Evolutionary conservation across 805 yeast species (phyloP).

Genomic region (baker's yeast (Saccharomyces cerevisiae)): DNA sequence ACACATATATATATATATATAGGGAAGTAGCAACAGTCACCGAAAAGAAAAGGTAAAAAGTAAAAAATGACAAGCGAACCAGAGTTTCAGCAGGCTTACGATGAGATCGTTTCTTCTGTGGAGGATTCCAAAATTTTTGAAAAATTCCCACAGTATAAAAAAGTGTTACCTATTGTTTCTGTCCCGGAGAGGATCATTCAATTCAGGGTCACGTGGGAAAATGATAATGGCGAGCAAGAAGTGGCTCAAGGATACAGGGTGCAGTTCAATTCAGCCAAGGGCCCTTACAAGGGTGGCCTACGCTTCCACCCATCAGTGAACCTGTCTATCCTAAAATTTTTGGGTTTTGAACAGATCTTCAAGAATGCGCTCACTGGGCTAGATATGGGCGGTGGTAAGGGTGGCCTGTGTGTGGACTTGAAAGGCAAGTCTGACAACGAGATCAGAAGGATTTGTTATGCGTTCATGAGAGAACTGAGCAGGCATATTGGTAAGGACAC

Average conservation of each 20-base stretch:
- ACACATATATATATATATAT: background rate
- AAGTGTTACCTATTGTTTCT: slow-evolving; percentile 81
- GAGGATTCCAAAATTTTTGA: slow-evolving; percentile 85
- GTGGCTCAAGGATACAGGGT: slow-evolving; percentile 97
- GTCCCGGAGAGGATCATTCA: slow-evolving; percentile 94
- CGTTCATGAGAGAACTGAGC: slow-evolving; percentile 92
- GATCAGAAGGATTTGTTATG: slow-evolving; percentile 92
- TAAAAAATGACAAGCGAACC: slow-evolving; percentile 49
- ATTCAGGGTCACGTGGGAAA: slow-evolving; percentile 97
- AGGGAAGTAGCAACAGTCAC: background rate
- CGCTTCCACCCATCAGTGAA: slow-evolving; percentile 97
- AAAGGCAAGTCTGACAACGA: slow-evolving; percentile 89
- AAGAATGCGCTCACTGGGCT: slow-evolving; percentile 96
- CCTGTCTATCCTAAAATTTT: slow-evolving; percentile 87
- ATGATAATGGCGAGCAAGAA: slow-evolving; percentile 83
- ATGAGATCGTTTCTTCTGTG: slow-evolving; percentile 82
- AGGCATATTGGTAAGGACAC: slow-evolving; percentile 96
- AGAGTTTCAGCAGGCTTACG: slow-evolving; percentile 97
- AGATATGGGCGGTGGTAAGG: slow-evolving; percentile 98
- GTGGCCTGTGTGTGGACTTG: slow-evolving; percentile 97
- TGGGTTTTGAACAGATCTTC: slow-evolving; percentile 97
- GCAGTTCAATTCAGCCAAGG: slow-evolving; percentile 95
- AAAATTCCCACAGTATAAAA: slow-evolving; percentile 82
- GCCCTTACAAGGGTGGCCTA: slow-evolving; percentile 98
- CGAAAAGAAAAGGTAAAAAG: no score